Conservation (phyloP, 2,329 filamentous ascomycete species). For the Pseudofabraea citricarpa region DNA sequence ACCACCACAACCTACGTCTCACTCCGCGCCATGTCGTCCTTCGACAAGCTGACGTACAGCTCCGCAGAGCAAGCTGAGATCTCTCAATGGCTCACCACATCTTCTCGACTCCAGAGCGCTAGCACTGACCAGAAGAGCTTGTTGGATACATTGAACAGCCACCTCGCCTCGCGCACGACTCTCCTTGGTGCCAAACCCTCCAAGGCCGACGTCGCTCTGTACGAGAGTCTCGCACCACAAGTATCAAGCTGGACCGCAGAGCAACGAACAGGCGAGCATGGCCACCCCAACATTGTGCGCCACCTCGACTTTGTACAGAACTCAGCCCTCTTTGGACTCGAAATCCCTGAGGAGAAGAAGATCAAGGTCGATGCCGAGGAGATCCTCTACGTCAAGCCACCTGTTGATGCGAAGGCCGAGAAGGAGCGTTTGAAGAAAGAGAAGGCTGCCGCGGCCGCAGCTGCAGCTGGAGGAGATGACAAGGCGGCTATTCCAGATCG, state of each 20-base stretch:
- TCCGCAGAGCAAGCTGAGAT: constrained; percentile 81
- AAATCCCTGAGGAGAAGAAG: constrained; percentile 68
- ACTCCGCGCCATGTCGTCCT: constrained; percentile 57
- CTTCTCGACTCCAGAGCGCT: constrained; percentile 60
- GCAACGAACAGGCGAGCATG: constrained; percentile 83
- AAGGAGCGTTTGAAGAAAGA: constrained; percentile 97
- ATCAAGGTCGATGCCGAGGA: constrained; percentile 73
- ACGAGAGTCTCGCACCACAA: constrained; percentile 69
- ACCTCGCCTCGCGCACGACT: constrained; percentile 84
- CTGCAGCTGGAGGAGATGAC: constrained; percentile 45
- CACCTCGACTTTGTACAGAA: constrained; percentile 95
- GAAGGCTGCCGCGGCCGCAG: constrained; percentile 64
- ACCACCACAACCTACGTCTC: constrained; percentile 42
- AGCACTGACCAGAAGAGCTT: constrained; percentile 54
- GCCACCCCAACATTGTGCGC: constrained; percentile 86
- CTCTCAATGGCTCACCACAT: constrained; percentile 80
- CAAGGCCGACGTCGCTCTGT: constrained; percentile 79
- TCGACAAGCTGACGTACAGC: constrained; percentile 66
- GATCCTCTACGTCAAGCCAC: constrained; percentile 82
- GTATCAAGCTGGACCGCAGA: constrained; percentile 79
- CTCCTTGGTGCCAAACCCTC: constrained; percentile 87
- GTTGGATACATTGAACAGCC: constrained; percentile 75
- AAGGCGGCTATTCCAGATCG: constrained; percentile 51
- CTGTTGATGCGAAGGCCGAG: constrained; percentile 86
- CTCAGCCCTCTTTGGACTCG: constrained; percentile 67